A percentile compares a stretch with the other conserved stretches of the same genome.
Evolutionary conservation across 2,329 filamentous ascomycete genomes (phyloP).

Genomic region (Stagonosporopsis rhizophila): DNA sequence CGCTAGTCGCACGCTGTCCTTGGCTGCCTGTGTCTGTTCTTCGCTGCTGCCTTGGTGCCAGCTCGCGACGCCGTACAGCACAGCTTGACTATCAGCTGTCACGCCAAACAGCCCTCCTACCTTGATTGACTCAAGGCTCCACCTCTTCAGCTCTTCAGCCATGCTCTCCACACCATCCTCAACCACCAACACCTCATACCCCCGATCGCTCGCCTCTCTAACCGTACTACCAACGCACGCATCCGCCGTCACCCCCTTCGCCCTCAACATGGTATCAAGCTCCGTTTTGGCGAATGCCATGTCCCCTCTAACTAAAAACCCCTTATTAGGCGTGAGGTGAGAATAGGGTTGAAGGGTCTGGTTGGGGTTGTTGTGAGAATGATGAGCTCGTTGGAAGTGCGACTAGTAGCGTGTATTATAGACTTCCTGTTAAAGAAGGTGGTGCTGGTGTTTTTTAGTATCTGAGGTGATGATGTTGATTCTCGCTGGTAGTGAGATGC

Average conservation of each 20-base stretch:
- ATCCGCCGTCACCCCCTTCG: conserved; percentile 61
- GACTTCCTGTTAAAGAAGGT: no score
- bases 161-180: conserved; percentile 55
- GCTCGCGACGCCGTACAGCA: conserved; percentile 33
- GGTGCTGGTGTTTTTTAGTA: neutral
- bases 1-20: neutral
- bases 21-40: neutral
- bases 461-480: neutral
- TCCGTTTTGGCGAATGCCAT: conserved; percentile 62
- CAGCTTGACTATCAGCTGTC: conserved; percentile 28
- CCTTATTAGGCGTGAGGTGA: conserved; percentile 61
- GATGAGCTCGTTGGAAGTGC: no score
- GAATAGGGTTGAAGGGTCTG: no score
- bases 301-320: conserved; percentile 65
- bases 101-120: conserved; percentile 42
- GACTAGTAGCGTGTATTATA: no score
- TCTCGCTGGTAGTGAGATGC: no score
- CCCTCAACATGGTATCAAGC: conserved; percentile 59
- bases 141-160: conserved; percentile 38
- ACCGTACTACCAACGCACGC: conserved; percentile 64
- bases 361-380: no score
- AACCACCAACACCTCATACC: conserved; percentile 61
- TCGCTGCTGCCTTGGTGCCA: conserved; percentile 23
- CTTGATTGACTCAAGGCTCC: conserved; percentile 37
- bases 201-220: conserved; percentile 63